Base-by-base conservation (phyloP, 1,284 basidiomycete species). In the Agaricales sp. region DNA sequence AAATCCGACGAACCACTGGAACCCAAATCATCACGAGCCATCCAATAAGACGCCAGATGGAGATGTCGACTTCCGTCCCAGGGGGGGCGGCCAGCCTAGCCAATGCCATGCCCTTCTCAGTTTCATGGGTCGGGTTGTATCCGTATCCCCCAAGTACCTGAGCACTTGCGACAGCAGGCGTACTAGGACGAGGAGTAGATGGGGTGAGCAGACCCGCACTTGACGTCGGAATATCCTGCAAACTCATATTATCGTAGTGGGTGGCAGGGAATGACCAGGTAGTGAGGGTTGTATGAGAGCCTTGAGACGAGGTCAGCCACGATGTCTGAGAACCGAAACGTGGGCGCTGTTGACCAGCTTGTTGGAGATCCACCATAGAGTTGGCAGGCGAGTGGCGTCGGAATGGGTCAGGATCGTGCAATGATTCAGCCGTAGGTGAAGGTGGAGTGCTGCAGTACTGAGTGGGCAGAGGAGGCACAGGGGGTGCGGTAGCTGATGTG, bases 1-100 rank as follows among this genome's bases (percentile, higher is more conserved):
- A 38, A 26, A 30, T 8, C 13, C 49, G 4, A 69, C 79, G 62
- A 64, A 84, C 83, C 52, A 80, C 60, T 49, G 83, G 83, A 41
- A 80, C 59, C 78, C 79, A 83, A 53, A 84, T 77, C 45, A 70
- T 69, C 52, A 76, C 59, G 51, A 82, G 65, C 82, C 82, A 87
- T 58, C 73, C 73, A 54, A 77, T 53, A 25, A 74, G 69, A 51
- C 74, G 74, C 51, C 65, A 65, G 19, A 73, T 55, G 14, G 80
- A 78, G 50, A 83, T 67, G 51, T 82, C 72, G 45, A 82, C 59
- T 41, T 72, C 69, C 22, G 65, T 63, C 13, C 68, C 69, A 18
- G 62, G 56, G 14, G 62, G 58, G n/a, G 70, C 60, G 12, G 74
- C 67, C 41, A 76, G 59, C 22, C 70, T 65, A 11, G 64, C 59